phyloP scores from a whole-genome alignment of 148 eudicot genomes.

The Chenopodium formosanum region DNA sequence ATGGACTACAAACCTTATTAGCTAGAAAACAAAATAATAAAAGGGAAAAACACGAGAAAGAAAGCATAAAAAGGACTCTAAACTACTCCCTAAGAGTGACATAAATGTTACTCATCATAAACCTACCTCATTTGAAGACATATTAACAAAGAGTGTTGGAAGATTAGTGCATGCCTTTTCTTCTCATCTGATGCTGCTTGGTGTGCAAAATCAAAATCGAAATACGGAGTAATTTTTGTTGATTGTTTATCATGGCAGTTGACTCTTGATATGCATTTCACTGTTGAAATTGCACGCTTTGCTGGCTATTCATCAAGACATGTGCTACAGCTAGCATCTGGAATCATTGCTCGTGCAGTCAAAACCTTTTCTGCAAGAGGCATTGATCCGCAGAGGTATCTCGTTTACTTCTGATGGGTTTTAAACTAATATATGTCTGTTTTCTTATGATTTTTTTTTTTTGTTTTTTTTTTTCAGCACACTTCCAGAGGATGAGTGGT shows the following conservation, averaged over 20 bases:
- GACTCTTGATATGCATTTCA: constrained; percentile 98
- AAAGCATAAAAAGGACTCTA: too few relatives aligned
- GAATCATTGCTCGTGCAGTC: constrained; percentile 79
- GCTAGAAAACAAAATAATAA: too few relatives aligned
- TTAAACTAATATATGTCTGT: not conserved
- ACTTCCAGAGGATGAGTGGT: constrained; percentile 96
- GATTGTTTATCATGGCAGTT: constrained; percentile 47
- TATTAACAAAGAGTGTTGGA: too few relatives aligned
- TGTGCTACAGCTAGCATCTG: constrained; percentile 73
- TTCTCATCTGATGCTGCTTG: not conserved
- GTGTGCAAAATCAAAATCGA: not conserved
- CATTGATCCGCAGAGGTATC: constrained; percentile 88
- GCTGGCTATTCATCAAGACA: constrained; percentile 82
- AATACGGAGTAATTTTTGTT: not conserved
- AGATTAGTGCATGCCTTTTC: not conserved
- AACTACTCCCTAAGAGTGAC: too few relatives aligned
- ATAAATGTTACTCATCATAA: too few relatives aligned
- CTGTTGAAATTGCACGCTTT: constrained; percentile 92
- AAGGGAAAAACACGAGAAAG: too few relatives aligned
- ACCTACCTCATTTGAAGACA: not conserved
- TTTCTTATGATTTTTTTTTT: not conserved
- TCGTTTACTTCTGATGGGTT: not conserved
- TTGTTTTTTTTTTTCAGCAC: constrained; percentile 38
- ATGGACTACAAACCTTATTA: too few relatives aligned
- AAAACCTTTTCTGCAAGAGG: constrained; percentile 84